Percentiles rank a stretch among this genome's conserved stretches.
Evolutionary conservation across 768 basidiomycete species (phyloP).

Genomic region (Neoboletus subvelutipes): DNA sequence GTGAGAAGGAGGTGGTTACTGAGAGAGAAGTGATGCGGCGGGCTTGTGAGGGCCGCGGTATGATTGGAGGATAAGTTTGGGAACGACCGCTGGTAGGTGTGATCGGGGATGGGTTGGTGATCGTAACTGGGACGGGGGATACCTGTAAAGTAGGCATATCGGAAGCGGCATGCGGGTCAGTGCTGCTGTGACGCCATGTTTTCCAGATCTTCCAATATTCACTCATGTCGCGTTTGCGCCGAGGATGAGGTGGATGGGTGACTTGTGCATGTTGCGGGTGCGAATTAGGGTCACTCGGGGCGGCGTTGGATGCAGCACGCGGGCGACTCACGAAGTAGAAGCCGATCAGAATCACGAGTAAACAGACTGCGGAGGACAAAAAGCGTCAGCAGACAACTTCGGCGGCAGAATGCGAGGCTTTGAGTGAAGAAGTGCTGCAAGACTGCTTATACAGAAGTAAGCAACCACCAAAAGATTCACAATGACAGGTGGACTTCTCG

Average conservation of each 20-base stretch:
- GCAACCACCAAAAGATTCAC: neutral
- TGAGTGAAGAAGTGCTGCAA: neutral
- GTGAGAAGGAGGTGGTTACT: slow-evolving; percentile 21
- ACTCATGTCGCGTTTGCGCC: slow-evolving; percentile 1
- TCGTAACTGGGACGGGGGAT: neutral
- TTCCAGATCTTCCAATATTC: slow-evolving; percentile 21
- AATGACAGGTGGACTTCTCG: neutral
- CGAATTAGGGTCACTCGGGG: neutral
- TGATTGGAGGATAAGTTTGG: neutral
- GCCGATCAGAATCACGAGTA: slow-evolving; percentile 25
- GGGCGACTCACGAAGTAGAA: slow-evolving; percentile 28
- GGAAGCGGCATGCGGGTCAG: neutral
- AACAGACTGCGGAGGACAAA: slow-evolving; percentile 18
- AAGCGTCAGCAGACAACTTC: slow-evolving; percentile 10
- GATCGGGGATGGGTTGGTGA: neutral
- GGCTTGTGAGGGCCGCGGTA: slow-evolving; percentile 7
- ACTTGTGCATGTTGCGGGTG: slow-evolving; percentile 1
- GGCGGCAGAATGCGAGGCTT: neutral
- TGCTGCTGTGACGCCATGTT: slow-evolving; percentile 4
- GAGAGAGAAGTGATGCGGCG: slow-evolving; percentile 25
- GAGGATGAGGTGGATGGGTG: neutral
- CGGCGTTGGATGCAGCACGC: slow-evolving; percentile 2
- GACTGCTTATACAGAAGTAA: neutral
- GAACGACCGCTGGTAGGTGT: neutral
- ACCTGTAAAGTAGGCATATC: slow-evolving; percentile 2